These are phyloP conservation scores for Floccularia luteovirens DNA, from an alignment of 768 basidiomycete species.

Conservation along the genomic window DNA sequence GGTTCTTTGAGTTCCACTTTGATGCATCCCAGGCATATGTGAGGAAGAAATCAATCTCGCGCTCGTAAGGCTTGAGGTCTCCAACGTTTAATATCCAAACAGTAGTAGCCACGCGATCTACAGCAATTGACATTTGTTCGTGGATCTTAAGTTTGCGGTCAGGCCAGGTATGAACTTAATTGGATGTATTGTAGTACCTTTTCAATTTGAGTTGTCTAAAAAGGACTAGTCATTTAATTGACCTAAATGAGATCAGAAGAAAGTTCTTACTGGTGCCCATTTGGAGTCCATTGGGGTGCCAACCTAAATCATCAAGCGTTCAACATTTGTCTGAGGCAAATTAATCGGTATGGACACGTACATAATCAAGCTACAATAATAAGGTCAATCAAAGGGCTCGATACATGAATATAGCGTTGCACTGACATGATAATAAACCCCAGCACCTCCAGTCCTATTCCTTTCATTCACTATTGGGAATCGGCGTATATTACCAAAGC, in stretches of 20 bases:
- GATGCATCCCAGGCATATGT: slow-evolving; percentile 53
- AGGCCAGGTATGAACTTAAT: neutral
- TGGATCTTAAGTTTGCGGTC: slow-evolving; percentile 29
- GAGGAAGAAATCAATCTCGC: slow-evolving; percentile 65
- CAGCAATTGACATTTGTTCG: slow-evolving; percentile 65
- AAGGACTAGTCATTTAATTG: slow-evolving; percentile 2
- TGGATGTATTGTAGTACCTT: slow-evolving; percentile 22
- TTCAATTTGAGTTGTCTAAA: slow-evolving; percentile 43
- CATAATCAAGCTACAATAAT: too few species aligned
- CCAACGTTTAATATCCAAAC: slow-evolving; percentile 75
- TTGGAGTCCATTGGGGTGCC: slow-evolving; percentile 64
- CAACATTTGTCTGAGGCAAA: too few species aligned
- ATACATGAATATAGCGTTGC: neutral
- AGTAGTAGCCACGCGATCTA: slow-evolving; percentile 46
- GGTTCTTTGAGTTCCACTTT: slow-evolving; percentile 45
- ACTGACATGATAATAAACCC: slow-evolving; percentile 61
- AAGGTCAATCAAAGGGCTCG: too few species aligned
- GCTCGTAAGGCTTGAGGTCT: slow-evolving; percentile 69
- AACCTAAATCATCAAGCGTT: slow-evolving; percentile 30
- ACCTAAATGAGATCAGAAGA: neutral
- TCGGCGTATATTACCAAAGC: slow-evolving; percentile 67
- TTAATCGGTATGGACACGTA: too few species aligned
- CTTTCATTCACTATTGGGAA: slow-evolving; percentile 45
- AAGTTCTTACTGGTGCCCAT: slow-evolving; percentile 49
- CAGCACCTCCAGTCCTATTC: slow-evolving; percentile 59